These are phyloP conservation scores for Cyberlindnera veronae DNA, from an alignment of 805 yeast species.

Conservation along the genomic window DNA sequence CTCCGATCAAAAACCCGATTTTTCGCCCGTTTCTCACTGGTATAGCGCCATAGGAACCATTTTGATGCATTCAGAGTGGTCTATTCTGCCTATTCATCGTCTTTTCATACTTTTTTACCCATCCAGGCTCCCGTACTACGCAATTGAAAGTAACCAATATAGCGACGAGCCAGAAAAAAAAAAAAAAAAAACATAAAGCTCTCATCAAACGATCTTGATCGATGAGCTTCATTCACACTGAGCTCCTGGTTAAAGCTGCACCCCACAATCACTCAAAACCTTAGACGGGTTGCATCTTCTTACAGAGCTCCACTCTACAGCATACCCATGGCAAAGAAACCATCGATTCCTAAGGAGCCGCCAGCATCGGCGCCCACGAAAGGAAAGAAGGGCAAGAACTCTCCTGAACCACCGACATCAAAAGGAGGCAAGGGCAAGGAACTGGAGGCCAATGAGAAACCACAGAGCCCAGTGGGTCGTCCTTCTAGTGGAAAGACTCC, in stretches of 20 bases:
- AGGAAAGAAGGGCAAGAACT: constrained; percentile 14
- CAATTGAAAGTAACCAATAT: too few species aligned
- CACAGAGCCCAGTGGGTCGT: constrained; percentile 17
- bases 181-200: too few species aligned
- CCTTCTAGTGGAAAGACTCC: constrained; percentile 73
- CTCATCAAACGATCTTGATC: too few species aligned
- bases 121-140: too few species aligned
- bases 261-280: too few species aligned
- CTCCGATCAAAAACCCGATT: not conserved
- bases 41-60: not conserved
- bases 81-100: too few species aligned
- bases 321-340: constrained; percentile 18
- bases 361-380: constrained; percentile 13
- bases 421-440: constrained; percentile 7
- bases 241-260: too few species aligned
- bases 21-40: not conserved
- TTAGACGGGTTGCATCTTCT: too few species aligned
- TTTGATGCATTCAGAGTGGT: too few species aligned
- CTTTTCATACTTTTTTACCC: too few species aligned
- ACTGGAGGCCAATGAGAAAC: not conserved
- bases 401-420: constrained; percentile 4
- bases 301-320: not conserved
- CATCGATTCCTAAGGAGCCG: constrained; percentile 9
- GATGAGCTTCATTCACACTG: too few species aligned
- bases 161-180: too few species aligned